These are phyloP conservation scores for Cutaneotrichosporon sp. DNA, from an alignment of 1,284 basidiomycete species.

Conservation along the genomic window DNA sequence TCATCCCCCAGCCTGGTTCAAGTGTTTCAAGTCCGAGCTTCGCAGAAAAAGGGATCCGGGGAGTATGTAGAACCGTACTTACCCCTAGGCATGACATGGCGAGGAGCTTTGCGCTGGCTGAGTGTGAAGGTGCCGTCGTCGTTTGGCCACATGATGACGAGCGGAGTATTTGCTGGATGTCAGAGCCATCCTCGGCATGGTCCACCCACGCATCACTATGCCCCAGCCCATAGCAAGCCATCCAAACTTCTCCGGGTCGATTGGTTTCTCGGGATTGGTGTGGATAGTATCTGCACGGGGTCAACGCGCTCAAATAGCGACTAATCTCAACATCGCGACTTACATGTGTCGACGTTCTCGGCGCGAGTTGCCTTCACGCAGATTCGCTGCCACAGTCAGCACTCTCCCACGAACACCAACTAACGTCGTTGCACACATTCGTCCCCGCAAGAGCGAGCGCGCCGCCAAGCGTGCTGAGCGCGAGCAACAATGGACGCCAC, in stretches of 20 bases:
- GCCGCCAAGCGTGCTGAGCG: neutral
- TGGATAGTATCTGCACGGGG: neutral
- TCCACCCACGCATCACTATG: conserved; percentile 13
- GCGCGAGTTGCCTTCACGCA: conserved; percentile 6
- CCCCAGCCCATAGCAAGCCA: conserved; percentile 14
- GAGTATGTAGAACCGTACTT: no score
- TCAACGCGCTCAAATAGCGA: no score
- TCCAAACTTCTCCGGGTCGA: conserved; percentile 6
- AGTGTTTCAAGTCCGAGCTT: no score
- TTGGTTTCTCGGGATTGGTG: neutral
- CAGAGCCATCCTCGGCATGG: neutral
- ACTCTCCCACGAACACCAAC: neutral
- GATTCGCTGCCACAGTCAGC: conserved; percentile 7
- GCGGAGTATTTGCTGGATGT: conserved; percentile 49
- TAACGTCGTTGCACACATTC: neutral
- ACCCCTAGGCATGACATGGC: conserved; percentile 54
- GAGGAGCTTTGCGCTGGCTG: conserved; percentile 56
- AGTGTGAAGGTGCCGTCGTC: conserved; percentile 56
- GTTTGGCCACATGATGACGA: conserved; percentile 65
- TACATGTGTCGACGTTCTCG: conserved; percentile 9
- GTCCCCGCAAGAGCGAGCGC: neutral
- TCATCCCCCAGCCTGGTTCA: neutral
- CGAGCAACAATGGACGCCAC: conserved; percentile 2
- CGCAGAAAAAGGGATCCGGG: no score
- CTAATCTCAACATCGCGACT: neutral